These are phyloP conservation scores for Gilbertella persicaria DNA, from an alignment of 371 early-diverging fungal species.

Conservation along the genomic window DNA sequence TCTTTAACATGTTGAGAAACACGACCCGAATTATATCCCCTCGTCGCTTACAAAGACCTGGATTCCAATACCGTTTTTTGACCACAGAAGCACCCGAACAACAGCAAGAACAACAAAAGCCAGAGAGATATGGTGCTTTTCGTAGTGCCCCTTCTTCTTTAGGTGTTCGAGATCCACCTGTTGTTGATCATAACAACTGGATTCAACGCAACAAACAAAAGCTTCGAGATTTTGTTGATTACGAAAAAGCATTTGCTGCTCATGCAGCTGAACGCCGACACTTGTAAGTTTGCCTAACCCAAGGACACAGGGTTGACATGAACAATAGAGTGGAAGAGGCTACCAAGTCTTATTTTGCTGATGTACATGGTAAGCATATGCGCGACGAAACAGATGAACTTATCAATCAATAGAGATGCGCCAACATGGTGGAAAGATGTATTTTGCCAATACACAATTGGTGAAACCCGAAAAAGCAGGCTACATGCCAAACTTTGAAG, in stretches of 20 bases:
- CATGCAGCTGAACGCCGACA: constrained; percentile 57
- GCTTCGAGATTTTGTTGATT: constrained; percentile 45
- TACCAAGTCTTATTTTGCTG: constrained; percentile 68
- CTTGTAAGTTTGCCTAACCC: constrained; percentile 51
- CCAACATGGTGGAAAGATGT: constrained; percentile 68
- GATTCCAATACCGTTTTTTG: too few relatives aligned
- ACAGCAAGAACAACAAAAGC: constrained; percentile 4
- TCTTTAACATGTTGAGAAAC: too few relatives aligned
- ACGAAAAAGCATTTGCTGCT: constrained; percentile 53
- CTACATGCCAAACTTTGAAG: constrained; percentile 72
- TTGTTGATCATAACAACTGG: constrained; percentile 39
- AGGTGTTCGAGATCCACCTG: constrained; percentile 43
- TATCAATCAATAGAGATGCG: constrained; percentile 51
- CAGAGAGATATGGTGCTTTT: constrained; percentile 22
- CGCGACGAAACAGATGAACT: background rate
- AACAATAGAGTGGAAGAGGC: constrained; percentile 54
- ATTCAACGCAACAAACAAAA: constrained; percentile 45
- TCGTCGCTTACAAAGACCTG: too few relatives aligned
- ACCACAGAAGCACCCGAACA: constrained; percentile 9
- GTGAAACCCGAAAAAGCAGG: constrained; percentile 60
- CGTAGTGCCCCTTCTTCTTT: constrained; percentile 36
- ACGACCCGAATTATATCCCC: too few relatives aligned
- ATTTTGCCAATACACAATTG: constrained; percentile 58
- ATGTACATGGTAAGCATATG: constrained; percentile 55
- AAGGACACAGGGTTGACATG: too few relatives aligned